These are phyloP conservation scores for Castanea mollissima DNA, from an alignment of 306 rosid species.

Conservation along the genomic window DNA sequence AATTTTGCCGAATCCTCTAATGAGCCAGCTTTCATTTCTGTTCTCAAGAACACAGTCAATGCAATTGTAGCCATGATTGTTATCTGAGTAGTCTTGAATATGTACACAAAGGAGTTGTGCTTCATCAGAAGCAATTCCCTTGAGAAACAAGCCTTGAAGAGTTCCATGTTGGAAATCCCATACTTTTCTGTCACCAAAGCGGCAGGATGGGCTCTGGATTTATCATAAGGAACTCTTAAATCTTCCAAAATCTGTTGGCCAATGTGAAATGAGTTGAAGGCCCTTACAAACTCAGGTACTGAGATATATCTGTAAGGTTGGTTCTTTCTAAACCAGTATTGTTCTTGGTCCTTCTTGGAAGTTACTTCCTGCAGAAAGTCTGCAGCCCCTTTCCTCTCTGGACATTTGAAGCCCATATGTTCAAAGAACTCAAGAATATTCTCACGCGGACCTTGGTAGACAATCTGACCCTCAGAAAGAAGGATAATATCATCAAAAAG, in stretches of 20 bases:
- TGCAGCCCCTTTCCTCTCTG: conserved; percentile 76
- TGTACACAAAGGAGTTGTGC: conserved; percentile 48
- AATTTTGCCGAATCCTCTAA: conserved; percentile 48
- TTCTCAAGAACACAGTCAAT: conserved; percentile 64
- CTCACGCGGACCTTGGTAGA: conserved; percentile 74
- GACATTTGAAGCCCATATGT: conserved; percentile 57
- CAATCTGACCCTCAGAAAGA: conserved; percentile 71
- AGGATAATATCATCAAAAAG: conserved; percentile 51
- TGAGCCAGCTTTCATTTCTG: conserved; percentile 55
- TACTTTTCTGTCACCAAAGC: conserved; percentile 69
- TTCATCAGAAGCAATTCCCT: conserved; percentile 77
- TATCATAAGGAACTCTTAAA: conserved; percentile 58
- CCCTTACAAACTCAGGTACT: conserved; percentile 47
- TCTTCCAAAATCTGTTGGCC: conserved; percentile 54
- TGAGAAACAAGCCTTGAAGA: conserved; percentile 72
- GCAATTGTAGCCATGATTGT: conserved; percentile 48
- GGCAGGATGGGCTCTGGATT: conserved; percentile 49
- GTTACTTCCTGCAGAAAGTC: conserved; percentile 90
- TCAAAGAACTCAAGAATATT: conserved; percentile 64
- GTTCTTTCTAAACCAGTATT: conserved; percentile 56
- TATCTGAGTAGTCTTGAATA: conserved; percentile 60
- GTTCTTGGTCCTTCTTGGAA: conserved; percentile 81
- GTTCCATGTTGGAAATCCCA: conserved; percentile 64
- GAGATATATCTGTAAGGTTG: conserved; percentile 55
- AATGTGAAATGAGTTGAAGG: conserved; percentile 37